Evolutionary conservation across 2,329 filamentous ascomycete species (phyloP).

Genomic region (Sclerotinia nivalis): DNA sequence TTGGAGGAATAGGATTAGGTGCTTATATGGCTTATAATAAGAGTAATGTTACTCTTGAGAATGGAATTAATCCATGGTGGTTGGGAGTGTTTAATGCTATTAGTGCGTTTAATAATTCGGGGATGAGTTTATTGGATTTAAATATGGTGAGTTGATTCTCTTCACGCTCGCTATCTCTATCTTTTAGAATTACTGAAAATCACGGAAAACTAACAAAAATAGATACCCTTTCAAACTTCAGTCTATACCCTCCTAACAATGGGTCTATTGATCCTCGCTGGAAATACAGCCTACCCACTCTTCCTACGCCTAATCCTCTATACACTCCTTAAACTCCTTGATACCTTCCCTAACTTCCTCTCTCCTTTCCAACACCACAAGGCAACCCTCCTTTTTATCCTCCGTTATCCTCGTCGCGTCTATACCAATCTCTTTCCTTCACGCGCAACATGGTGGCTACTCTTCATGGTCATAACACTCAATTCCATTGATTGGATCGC

Average conservation of each 20-base stretch:
- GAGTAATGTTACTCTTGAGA: conserved; percentile 50
- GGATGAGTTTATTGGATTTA: conserved; percentile 66
- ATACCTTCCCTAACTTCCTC: conserved; percentile 43
- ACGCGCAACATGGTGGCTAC: conserved; percentile 64
- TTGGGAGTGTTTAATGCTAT: conserved; percentile 66
- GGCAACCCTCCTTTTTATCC: conserved; percentile 54
- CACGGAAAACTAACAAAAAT: neutral
- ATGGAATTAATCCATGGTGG: conserved; percentile 68
- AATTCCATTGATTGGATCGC: conserved; percentile 65
- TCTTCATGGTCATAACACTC: conserved; percentile 59
- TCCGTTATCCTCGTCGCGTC: conserved; percentile 57
- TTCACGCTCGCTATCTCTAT: neutral
- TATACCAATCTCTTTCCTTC: conserved; percentile 66
- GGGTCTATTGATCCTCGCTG: conserved; percentile 60
- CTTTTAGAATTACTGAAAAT: neutral
- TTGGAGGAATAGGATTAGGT: conserved; percentile 59
- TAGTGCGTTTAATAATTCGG: conserved; percentile 71
- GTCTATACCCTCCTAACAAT: conserved; percentile 49
- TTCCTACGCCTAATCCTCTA: conserved; percentile 61
- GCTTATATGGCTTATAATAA: conserved; percentile 59
- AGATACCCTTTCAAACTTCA: conserved; percentile 46
- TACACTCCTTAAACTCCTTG: conserved; percentile 48
- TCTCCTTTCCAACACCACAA: conserved; percentile 42
- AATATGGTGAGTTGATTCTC: conserved; percentile 54
- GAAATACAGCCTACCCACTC: conserved; percentile 55